Conservation (phyloP, 139 green algal genomes). For the Haematococcus sp. region DNA sequence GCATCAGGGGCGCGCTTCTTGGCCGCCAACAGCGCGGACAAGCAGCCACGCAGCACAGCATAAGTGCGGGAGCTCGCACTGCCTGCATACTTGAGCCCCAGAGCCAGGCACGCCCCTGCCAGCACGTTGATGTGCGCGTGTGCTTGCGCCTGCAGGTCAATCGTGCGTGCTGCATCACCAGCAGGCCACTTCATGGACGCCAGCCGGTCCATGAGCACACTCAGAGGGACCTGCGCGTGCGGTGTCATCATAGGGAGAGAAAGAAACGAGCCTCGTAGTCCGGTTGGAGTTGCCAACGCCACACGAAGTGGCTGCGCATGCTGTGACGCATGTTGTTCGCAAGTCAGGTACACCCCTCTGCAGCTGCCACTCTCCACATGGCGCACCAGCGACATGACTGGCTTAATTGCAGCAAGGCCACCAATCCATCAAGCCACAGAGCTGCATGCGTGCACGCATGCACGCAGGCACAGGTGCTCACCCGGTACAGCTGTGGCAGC, state of each 20-base stretch:
- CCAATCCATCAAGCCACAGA: no score
- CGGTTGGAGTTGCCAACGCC: no score
- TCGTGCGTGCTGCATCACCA: background rate
- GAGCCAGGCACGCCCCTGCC: slow-evolving; percentile 79
- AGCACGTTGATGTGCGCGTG: slow-evolving; percentile 45
- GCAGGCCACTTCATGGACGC: background rate
- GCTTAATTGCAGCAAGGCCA: no score
- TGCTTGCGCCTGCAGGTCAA: slow-evolving; percentile 12
- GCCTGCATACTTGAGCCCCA: slow-evolving; percentile 85
- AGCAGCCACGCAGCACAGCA: slow-evolving; percentile 54
- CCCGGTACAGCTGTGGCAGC: slow-evolving; percentile 57
- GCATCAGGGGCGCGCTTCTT: slow-evolving; percentile 62
- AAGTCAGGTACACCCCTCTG: no score
- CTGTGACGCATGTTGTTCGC: no score
- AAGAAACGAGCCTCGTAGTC: no score
- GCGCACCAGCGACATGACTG: no score
- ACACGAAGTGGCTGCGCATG: no score
- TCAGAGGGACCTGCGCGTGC: slow-evolving; percentile 7
- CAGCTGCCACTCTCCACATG: no score
- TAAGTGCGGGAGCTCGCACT: slow-evolving; percentile 48
- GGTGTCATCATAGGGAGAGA: no score
- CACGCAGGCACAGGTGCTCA: slow-evolving; percentile 2
- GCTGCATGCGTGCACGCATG: background rate
- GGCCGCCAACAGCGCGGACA: slow-evolving; percentile 63
- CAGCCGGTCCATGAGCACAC: slow-evolving; percentile 3